phyloP scores from a whole-genome alignment of 225 moss, liverwort and hornwort species.

The Thuidium tamariscinum region DNA sequence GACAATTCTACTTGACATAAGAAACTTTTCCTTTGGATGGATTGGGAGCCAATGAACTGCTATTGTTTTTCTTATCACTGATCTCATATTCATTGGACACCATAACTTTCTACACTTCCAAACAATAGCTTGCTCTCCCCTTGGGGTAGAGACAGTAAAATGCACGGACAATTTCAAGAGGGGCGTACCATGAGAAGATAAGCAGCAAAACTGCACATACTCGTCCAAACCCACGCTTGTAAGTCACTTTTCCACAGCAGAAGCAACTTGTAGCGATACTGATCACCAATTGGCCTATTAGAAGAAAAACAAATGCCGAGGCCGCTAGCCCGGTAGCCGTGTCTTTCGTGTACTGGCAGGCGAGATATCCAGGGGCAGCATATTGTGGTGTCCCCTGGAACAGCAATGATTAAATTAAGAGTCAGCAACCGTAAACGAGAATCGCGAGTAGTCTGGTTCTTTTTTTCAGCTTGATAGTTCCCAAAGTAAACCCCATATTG shows the following conservation, averaged over 20 bases:
- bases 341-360: slow-evolving; percentile 53
- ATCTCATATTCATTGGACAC: neutral
- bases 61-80: neutral
- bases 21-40: neutral
- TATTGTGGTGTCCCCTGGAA: neutral
- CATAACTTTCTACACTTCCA: neutral
- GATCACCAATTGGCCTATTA: slow-evolving; percentile 54
- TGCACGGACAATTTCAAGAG: neutral
- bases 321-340: slow-evolving; percentile 61
- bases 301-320: slow-evolving; percentile 53
- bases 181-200: slow-evolving; percentile 36
- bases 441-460: neutral
- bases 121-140: neutral
- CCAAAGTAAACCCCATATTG: neutral
- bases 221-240: slow-evolving; percentile 21
- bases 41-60: neutral
- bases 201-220: slow-evolving; percentile 28
- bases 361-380: slow-evolving; percentile 9
- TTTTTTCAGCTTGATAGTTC: neutral
- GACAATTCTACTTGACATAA: neutral
- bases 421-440: neutral
- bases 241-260: slow-evolving; percentile 19
- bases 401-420: neutral
- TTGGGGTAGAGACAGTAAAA: neutral
- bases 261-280: slow-evolving; percentile 22